These are phyloP conservation scores for Lasiodiplodia sp. DNA, from an alignment of 2,329 filamentous ascomycete species.

Conservation along the genomic window DNA sequence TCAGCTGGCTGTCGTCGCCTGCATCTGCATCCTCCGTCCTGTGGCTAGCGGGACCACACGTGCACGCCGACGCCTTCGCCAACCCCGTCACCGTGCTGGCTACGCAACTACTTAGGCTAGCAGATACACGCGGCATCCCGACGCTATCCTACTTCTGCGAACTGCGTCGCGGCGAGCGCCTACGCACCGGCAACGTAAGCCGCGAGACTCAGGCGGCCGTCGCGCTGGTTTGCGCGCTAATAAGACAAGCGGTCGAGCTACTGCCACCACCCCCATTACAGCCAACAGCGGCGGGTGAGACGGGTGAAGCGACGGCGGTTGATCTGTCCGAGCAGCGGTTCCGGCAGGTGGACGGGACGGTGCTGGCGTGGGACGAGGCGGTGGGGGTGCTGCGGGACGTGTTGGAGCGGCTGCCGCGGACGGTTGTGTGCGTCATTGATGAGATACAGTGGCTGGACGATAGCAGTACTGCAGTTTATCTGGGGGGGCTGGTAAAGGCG, in stretches of 20 bases:
- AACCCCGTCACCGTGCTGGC: conserved; percentile 26
- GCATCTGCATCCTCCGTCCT: background rate
- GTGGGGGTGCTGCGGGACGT: conserved; percentile 21
- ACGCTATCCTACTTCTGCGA: conserved; percentile 32
- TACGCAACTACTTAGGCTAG: conserved; percentile 28
- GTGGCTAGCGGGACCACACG: conserved; percentile 12
- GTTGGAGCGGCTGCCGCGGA: background rate
- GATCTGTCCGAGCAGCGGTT: conserved; percentile 26
- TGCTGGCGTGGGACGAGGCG: background rate
- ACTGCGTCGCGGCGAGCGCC: conserved; percentile 6
- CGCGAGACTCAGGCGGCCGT: conserved; percentile 28
- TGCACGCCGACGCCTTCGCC: conserved; percentile 20
- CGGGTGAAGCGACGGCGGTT: background rate
- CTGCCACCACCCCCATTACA: conserved; percentile 13
- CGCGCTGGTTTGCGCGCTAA: conserved; percentile 28
- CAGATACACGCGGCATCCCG: conserved; percentile 16
- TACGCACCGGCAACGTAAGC: conserved; percentile 2
- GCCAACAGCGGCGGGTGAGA: too few relatives aligned
- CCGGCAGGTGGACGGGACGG: conserved; percentile 22
- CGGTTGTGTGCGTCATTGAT: conserved; percentile 33
- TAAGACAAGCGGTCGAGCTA: conserved; percentile 32
- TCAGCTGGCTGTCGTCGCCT: conserved; percentile 30
- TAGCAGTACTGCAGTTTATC: conserved; percentile 20
- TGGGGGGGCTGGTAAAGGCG: conserved; percentile 13
- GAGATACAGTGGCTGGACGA: conserved; percentile 34